Evolutionary conservation across 805 yeast genomes (phyloP), one percentile per base, ranked within the genome.

Genomic region (Myxozyma geophila): DNA sequence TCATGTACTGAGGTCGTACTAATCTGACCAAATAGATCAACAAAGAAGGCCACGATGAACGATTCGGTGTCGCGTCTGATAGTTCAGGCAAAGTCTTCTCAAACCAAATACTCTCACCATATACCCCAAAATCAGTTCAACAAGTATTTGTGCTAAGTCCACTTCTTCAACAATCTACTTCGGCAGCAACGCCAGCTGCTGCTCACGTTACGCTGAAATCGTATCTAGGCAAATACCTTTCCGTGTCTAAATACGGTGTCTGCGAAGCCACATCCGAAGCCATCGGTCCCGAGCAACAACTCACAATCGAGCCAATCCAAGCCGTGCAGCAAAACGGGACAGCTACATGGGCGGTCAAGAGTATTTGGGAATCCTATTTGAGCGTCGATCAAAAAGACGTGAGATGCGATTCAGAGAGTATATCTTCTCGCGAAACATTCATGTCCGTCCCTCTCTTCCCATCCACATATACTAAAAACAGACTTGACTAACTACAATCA

Each of bases 71-170:
- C 28, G 28, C 28, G 28, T 28, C 28, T 58, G 54, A 51, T 36
- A 13, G 41, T 12, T 19, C 54, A 6, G 76, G 76, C 21, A 70
- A 67, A 46, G 56, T 70, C 2, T 71, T 57, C 54, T 21, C 67
- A 1, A 59, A 72, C 2, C 48, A 53, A 53, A 44, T 40, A 9
- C 67, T 70, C 0, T 68, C 70, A 23, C 50, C 66, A 10, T 58
- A 66, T 3, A 79, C 76, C 41, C 81, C 81, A 0, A 60, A 47
- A 7, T 64, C 64, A 21, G 74, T 75, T 5, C 70, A 70, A 40
- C 79, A 77, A 48, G 80, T 78, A 2, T 73, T 78, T 51, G 70
- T 76, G 7, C 58, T 71, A 8, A 59, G 64, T 0, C 58, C 71
- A 0, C 44, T 75, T 8, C 68, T 64, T 12, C 28, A 28, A 28